Conservation (phyloP, 2,329 filamentous ascomycete genomes). For the Salinomyces thailandicus region DNA sequence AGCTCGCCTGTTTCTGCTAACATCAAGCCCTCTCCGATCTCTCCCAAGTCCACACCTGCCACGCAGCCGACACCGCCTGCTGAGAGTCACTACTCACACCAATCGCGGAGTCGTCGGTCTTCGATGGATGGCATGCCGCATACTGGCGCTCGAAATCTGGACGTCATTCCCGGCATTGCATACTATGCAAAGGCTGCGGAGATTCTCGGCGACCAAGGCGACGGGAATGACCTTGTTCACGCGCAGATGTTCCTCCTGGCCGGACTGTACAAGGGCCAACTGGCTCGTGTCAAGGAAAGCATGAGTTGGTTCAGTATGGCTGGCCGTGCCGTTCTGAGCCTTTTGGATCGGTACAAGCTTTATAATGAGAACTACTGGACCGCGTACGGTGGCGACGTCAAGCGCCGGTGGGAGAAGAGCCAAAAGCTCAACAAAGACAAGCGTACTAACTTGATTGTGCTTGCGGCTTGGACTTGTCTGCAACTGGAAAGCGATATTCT, state of each 20-base stretch:
- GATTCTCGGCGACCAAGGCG: conserved; percentile 72
- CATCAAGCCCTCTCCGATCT: conserved; percentile 30
- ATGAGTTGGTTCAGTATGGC: conserved; percentile 58
- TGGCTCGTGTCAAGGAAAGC: conserved; percentile 79
- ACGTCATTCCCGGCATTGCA: conserved; percentile 77
- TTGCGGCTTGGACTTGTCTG: conserved; percentile 87
- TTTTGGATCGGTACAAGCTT: conserved; percentile 60
- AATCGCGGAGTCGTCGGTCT: conserved; percentile 21
- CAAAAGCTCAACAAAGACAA: conserved; percentile 23
- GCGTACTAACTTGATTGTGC: conserved; percentile 33
- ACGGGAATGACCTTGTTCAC: conserved; percentile 68
- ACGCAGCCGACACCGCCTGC: conserved; percentile 23
- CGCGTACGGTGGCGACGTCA: conserved; percentile 9
- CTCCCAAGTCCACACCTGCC: conserved; percentile 27
- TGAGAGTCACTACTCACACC: conserved; percentile 14
- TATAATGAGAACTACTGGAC: conserved; percentile 25
- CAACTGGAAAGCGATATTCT: conserved; percentile 92
- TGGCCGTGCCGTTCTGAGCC: conserved; percentile 53
- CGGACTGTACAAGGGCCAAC: conserved; percentile 78
- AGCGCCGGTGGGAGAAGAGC: conserved; percentile 20
- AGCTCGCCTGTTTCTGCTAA: conserved; percentile 22
- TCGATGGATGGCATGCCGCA: conserved; percentile 18
- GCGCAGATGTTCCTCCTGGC: conserved; percentile 79
- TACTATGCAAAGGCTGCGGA: conserved; percentile 82
- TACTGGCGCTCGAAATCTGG: conserved; percentile 39